Percentiles rank a stretch among this genome's conserved stretches.
These are phyloP conservation scores for Gomphus bonarii DNA, from an alignment of 1,284 basidiomycete species.

Conservation along the genomic window DNA sequence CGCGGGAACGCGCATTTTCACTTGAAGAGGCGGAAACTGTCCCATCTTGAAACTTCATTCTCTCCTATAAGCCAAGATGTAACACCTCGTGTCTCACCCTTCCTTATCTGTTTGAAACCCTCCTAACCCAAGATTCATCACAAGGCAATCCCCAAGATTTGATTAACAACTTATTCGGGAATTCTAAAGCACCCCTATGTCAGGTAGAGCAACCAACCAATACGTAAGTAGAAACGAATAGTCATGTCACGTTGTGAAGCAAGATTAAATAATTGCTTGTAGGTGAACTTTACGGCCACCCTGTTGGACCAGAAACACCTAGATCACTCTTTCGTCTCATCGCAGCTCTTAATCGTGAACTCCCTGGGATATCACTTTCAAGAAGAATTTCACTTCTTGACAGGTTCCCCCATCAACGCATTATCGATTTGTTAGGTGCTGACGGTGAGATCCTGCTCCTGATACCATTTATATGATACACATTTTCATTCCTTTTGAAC, in stretches of 20 bases:
- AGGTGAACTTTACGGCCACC: constrained; percentile 33
- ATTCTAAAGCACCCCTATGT: not conserved
- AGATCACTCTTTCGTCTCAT: constrained; percentile 27
- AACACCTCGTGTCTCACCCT: not conserved
- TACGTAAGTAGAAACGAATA: not conserved
- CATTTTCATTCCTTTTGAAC: not conserved
- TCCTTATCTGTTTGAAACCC: not conserved
- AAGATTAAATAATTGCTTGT: not conserved
- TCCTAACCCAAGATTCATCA: not conserved
- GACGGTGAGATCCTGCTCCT: constrained; percentile 25
- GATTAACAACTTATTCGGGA: not conserved
- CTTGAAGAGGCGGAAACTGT: not conserved
- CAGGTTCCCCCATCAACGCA: constrained; percentile 29
- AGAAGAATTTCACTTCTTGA: constrained; percentile 27
- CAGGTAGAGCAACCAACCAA: not conserved
- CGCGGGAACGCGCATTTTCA: not conserved
- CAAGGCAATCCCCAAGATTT: not conserved
- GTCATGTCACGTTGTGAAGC: not conserved
- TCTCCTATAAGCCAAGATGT: not conserved
- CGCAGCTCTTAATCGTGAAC: constrained; percentile 26
- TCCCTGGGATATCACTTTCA: constrained; percentile 38
- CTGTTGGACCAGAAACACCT: constrained; percentile 33
- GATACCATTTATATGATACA: not conserved
- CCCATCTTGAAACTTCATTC: not conserved
- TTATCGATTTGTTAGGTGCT: constrained; percentile 32